These are phyloP conservation scores for Rhynchosporium secalis DNA, from an alignment of 2,329 filamentous ascomycete species.

Conservation along the genomic window DNA sequence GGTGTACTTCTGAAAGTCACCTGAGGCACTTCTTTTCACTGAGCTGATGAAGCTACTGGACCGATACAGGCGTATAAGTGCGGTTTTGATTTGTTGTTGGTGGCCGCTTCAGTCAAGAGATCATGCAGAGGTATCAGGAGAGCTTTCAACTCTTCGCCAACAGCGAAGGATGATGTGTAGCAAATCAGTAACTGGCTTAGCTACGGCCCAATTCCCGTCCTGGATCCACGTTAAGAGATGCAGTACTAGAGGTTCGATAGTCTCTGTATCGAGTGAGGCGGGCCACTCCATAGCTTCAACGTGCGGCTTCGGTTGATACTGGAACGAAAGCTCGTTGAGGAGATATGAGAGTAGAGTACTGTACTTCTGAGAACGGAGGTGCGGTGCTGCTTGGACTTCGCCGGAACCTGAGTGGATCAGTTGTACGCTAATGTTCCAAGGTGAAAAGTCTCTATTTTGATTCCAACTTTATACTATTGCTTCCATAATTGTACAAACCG, in stretches of 20 bases:
- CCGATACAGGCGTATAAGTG: neutral
- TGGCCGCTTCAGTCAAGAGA: neutral
- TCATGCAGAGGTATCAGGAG: neutral
- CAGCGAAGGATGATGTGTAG: neutral
- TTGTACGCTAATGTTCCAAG: neutral
- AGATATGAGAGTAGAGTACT: neutral
- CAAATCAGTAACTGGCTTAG: neutral
- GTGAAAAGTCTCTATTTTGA: neutral
- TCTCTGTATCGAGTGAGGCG: neutral
- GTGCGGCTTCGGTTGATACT: neutral
- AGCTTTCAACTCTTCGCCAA: neutral
- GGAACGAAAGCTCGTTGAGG: constrained; percentile 4
- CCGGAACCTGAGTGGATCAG: neutral
- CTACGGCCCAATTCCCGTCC: constrained; percentile 19
- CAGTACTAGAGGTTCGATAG: constrained; percentile 3
- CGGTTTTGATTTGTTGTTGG: neutral
- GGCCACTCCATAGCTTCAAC: neutral
- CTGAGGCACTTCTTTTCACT: neutral
- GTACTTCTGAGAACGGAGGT: neutral
- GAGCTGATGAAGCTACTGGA: neutral
- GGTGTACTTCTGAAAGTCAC: neutral
- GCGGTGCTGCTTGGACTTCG: neutral
- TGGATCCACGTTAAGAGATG: constrained; percentile 17
- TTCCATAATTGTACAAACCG: too few relatives aligned
- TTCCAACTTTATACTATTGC: neutral